Evolutionary conservation across 768 basidiomycete genomes (phyloP).

Genomic region (Amanita phalloides): DNA sequence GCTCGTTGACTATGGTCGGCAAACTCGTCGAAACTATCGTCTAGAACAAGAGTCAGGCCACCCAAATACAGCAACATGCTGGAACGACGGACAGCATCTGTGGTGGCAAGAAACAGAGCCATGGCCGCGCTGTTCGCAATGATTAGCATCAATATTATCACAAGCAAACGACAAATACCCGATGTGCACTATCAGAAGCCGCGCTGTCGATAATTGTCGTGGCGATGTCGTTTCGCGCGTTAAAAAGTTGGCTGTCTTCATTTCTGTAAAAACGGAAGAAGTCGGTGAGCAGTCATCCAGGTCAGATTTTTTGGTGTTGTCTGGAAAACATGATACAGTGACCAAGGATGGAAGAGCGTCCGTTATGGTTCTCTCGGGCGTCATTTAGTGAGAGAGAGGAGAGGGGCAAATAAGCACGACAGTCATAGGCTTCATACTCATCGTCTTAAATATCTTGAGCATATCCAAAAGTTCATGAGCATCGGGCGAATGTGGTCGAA

Average conservation of each 20-base stretch:
- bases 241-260: conserved; percentile 12
- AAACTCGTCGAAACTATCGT: conserved; percentile 75
- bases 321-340: not conserved
- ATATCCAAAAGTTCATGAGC: not conserved
- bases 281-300: not conserved
- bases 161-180: conserved; percentile 33
- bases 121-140: conserved; percentile 49
- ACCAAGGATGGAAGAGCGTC: not conserved
- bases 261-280: not conserved
- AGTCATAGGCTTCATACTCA: not conserved
- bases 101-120: conserved; percentile 77
- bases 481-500: not conserved
- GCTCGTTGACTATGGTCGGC: conserved; percentile 67
- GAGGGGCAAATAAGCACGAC: not conserved
- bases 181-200: conserved; percentile 54
- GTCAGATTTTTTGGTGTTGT: not conserved
- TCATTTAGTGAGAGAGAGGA: not conserved
- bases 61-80: not conserved
- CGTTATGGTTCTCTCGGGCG: not conserved
- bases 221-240: conserved; percentile 17
- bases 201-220: conserved; percentile 37
- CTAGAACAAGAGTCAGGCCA: conserved; percentile 15
- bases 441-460: conserved; percentile 1
- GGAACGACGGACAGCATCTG: conserved; percentile 54
- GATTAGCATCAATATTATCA: conserved; percentile 1